A percentile compares a stretch with the other conserved stretches of the same genome.
These are phyloP conservation scores for Panaeolus papilionaceus DNA, from an alignment of 768 basidiomycete species.

Conservation along the genomic window DNA sequence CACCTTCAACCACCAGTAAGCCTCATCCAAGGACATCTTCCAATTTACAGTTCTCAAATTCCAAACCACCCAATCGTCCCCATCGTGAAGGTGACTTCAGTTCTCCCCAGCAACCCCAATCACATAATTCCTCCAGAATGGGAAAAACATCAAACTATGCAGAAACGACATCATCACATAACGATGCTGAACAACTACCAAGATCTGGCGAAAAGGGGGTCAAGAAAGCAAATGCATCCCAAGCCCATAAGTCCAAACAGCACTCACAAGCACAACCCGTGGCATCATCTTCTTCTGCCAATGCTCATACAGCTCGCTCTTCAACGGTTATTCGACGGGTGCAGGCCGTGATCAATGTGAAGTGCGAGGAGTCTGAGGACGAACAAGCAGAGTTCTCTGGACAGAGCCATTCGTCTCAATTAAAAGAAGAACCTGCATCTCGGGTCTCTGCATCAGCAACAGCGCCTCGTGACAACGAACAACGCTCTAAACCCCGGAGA, in stretches of 20 bases:
- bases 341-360: conserved; percentile 67
- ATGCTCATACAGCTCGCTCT: conserved; percentile 14
- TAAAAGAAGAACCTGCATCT: conserved; percentile 21
- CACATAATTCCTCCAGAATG: background rate
- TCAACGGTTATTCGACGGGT: conserved; percentile 65
- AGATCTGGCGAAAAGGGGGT: conserved; percentile 5
- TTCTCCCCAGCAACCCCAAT: background rate
- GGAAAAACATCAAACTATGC: background rate
- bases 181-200: background rate
- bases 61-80: background rate
- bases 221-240: conserved; percentile 12
- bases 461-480: conserved; percentile 15
- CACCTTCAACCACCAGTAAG: conserved; percentile 35
- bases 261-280: conserved; percentile 17
- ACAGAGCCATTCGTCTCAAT: conserved; percentile 15
- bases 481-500: conserved; percentile 18
- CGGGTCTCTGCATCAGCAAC: conserved; percentile 2
- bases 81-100: background rate
- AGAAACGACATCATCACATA: background rate
- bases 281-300: background rate
- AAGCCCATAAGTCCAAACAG: background rate
- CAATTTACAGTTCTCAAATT: background rate
- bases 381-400: conserved; percentile 19
- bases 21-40: background rate
- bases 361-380: conserved; percentile 63